Evolutionary conservation across 176 grass and related monocot species (phyloP).

Genomic region (Carex cristatella): DNA sequence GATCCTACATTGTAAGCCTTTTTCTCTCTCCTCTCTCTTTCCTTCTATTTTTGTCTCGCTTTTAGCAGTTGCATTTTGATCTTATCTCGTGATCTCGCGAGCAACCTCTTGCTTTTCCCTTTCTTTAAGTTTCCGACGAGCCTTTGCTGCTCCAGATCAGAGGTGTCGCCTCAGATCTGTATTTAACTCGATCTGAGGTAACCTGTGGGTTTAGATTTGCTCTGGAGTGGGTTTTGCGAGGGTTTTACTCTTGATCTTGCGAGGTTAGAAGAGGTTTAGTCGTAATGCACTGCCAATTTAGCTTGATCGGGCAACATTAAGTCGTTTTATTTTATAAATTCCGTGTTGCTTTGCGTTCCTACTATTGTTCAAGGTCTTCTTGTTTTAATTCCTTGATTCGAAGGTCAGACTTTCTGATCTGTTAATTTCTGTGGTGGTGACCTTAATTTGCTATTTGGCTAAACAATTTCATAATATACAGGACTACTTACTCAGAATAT

Average conservation of each 20-base stretch:
- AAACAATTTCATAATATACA: not conserved
- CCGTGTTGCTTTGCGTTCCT: not conserved
- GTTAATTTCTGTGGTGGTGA: not conserved
- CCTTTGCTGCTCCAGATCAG: not conserved
- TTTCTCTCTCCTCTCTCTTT: not conserved
- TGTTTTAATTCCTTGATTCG: not conserved
- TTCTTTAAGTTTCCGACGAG: not conserved
- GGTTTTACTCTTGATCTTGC: slow-evolving; percentile 18
- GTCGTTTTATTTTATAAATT: not conserved
- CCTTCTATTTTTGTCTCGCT: slow-evolving; percentile 13
- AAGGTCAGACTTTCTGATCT: slow-evolving; percentile 12
- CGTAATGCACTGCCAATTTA: not conserved
- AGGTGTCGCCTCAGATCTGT: not conserved
- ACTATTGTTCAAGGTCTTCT: not conserved
- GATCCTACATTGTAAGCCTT: slow-evolving; percentile 26
- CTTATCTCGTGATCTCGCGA: slow-evolving; percentile 42
- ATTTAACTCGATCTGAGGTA: not conserved
- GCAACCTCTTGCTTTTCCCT: not conserved
- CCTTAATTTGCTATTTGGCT: not conserved
- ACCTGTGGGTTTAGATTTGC: slow-evolving; percentile 13
- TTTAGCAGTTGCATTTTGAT: slow-evolving; percentile 3
- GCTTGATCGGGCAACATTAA: not conserved
- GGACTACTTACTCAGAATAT: not conserved
- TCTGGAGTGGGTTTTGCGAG: slow-evolving; percentile 1
- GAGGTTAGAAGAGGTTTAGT: slow-evolving; percentile 18